phyloP scores from a whole-genome alignment of 2,329 filamentous ascomycete genomes.

The Rutstroemia sp. region DNA sequence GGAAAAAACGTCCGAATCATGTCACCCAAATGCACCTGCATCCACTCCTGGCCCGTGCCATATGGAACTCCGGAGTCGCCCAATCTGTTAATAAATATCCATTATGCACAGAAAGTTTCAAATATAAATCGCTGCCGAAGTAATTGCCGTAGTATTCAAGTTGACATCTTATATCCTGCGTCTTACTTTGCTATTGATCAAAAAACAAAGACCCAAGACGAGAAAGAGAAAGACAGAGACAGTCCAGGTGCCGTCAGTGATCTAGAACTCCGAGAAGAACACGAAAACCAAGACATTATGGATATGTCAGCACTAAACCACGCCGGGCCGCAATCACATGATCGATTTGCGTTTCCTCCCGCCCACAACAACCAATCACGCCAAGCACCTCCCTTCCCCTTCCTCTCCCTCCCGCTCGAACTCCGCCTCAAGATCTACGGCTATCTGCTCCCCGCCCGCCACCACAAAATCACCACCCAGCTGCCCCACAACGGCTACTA shows the following conservation, averaged over 20 bases:
- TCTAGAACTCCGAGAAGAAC: not conserved
- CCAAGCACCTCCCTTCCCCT: conserved; percentile 11
- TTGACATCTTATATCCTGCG: conserved; percentile 12
- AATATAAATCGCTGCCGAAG: conserved; percentile 12
- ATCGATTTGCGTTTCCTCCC: not conserved
- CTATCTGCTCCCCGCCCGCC: conserved; percentile 21
- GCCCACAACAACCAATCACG: not conserved
- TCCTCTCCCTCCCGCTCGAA: conserved; percentile 24
- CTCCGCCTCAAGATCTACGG: conserved; percentile 25
- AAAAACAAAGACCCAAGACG: no score
- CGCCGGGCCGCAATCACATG: not conserved
- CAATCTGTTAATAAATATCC: conserved; percentile 14
- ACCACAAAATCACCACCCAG: conserved; percentile 25
- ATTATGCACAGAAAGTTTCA: conserved; percentile 7
- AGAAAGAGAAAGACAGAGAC: no score
- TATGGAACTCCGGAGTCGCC: conserved; percentile 1
- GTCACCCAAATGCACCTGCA: not conserved
- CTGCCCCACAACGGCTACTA: conserved; percentile 23
- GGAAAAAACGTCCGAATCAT: not conserved
- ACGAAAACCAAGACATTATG: not conserved
- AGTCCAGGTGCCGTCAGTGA: no score
- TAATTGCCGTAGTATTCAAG: conserved; percentile 21
- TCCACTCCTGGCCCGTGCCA: not conserved
- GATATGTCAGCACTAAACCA: not conserved
- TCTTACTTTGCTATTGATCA: not conserved